These are phyloP conservation scores for Hemileccinum rubropunctum DNA, from an alignment of 768 basidiomycete species.

Conservation along the genomic window DNA sequence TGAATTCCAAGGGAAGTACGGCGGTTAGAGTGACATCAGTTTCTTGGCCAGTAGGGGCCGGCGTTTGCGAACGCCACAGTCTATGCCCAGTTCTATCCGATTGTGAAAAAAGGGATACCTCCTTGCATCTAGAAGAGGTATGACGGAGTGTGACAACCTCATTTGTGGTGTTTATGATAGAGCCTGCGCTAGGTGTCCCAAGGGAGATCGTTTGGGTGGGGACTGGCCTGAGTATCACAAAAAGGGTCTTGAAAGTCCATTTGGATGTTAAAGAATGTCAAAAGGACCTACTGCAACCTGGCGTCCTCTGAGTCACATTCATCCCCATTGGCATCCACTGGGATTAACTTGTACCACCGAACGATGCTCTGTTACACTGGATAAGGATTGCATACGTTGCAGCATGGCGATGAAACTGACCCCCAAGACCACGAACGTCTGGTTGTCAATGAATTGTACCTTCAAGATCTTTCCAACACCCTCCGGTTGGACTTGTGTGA, in stretches of 20 bases:
- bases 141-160: conserved; percentile 19
- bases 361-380: conserved; percentile 8
- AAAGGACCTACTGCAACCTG: conserved; percentile 19
- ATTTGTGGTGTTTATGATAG: conserved; percentile 8
- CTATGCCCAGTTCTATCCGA: conserved; percentile 3
- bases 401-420: conserved; percentile 11
- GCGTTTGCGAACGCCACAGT: conserved; percentile 22
- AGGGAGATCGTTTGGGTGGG: conserved; percentile 10
- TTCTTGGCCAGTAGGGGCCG: conserved; percentile 2
- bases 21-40: conserved; percentile 30
- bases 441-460: conserved; percentile 21
- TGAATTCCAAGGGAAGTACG: conserved; percentile 55
- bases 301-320: conserved; percentile 4
- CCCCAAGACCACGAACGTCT: conserved; percentile 24
- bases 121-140: conserved; percentile 18
- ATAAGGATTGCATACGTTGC: conserved; percentile 1
- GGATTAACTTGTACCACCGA: conserved; percentile 20
- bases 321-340: conserved; percentile 10
- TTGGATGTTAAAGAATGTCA: background rate
- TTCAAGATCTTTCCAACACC: conserved; percentile 20
- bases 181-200: background rate
- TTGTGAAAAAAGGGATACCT: conserved; percentile 14
- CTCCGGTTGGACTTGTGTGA: conserved; percentile 16
- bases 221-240: conserved; percentile 11
- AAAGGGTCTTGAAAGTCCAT: conserved; percentile 4